Evolutionary conservation across 1,284 basidiomycete species (phyloP), one percentile per base, ranked within the genome.

Genomic region (Agaricales sp.): DNA sequence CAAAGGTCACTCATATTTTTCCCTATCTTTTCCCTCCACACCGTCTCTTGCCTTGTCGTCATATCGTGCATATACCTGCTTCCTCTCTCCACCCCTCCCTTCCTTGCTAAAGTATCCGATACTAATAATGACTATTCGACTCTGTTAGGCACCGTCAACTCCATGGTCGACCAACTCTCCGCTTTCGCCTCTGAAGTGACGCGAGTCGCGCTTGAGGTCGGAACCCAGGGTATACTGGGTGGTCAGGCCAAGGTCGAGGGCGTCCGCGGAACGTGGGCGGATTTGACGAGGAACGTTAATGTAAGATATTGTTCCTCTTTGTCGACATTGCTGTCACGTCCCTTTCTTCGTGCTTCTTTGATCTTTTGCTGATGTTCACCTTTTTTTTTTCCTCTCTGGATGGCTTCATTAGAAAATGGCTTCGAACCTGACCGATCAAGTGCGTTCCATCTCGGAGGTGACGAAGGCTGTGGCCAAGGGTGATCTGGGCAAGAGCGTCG

Each of bases 381-480:
- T 8, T 21, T 12, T 16, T 26, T 45, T 24, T 8, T n/a, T 45
- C 11, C 21, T 45, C 20, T 45, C 30, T 37, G 12, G 11, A 16
- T 37, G 16, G 30, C 16, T 37, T 37, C 30, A 12, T 11, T 24
- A 54, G 51, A 52, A 54, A 49, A 57, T 57, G 55, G 92, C 92
- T 0, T 80, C 80, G 47, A 96, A 95, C 63, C 71, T 98, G 58
- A 98, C 95, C 1, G 87, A 94, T 59, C 95, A 99, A 78, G 95
- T 98, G 56, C 86, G 94, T 57, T 93, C 92, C 51, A 98, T 99
- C 54, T 95, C 95, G 1, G 83, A 91, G 60, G 95, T 99, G 44
- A 99, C 96, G 23, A 98, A 95, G 63, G 91, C 92, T 41, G 95
- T 99, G 55, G 95, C 96, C 1, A 75, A 86, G 53, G 96, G 96